These are phyloP conservation scores for Wallacemonas sp. DNA, from an alignment of 208 protist species.

Conservation along the genomic window DNA sequence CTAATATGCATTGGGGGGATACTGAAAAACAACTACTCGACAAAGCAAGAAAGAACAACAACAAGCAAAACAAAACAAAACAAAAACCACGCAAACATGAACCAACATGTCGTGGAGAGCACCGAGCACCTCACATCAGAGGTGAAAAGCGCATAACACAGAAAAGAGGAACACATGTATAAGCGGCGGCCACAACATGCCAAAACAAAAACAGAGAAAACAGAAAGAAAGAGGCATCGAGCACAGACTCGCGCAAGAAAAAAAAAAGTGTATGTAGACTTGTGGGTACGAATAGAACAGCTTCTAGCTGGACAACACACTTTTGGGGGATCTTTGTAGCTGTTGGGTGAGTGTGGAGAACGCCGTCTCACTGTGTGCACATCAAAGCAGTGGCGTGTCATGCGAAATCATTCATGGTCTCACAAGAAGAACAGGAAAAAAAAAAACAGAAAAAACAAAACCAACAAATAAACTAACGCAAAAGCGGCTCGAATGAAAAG, in stretches of 20 bases:
- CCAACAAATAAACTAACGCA: no score
- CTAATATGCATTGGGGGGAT: no score
- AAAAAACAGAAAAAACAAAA: neutral
- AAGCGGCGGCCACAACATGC: neutral
- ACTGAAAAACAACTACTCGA: neutral
- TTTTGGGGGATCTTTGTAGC: no score
- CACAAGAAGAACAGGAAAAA: neutral
- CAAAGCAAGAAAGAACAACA: no score
- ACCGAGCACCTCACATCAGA: no score
- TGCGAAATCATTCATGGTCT: neutral
- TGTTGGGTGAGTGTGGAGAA: no score
- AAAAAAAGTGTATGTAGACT: neutral
- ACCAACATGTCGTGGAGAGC: neutral
- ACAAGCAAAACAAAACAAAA: neutral
- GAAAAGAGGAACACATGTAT: no score
- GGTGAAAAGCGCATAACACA: no score
- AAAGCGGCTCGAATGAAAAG: no score
- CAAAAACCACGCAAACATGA: neutral
- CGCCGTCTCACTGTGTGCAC: no score
- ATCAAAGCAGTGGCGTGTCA: no score
- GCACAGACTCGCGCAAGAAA: neutral
- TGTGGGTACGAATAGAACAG: neutral
- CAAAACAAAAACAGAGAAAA: slow-evolving; percentile 2
- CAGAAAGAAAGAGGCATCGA: slow-evolving; percentile 15
- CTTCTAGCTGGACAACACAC: neutral